Evolutionary conservation across 176 grass and related monocot genomes (phyloP).

Genomic region (Sorghum bicolor): Sorghum_bicolor_NCBIv3 NC_012876.2:58335501-58336000

Average conservation of each 20-base stretch:
- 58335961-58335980: conserved; percentile 10
- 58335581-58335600: neutral
- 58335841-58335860: neutral
- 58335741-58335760: neutral
- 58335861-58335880: neutral
- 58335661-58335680: neutral
- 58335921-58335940: neutral
- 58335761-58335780: conserved; percentile 4
- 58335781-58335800: conserved; percentile 20
- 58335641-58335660: neutral
- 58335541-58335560: neutral
- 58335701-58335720: neutral
- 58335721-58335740: neutral
- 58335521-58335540: neutral
- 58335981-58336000: conserved; percentile 25
- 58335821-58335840: neutral
- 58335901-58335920: neutral
- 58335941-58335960: neutral
- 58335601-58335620: neutral
- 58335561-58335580: neutral
- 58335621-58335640: conserved; percentile 9
- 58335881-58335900: conserved; percentile 18
- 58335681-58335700: no score
- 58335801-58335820: neutral
- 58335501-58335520: neutral